phyloP scores from a whole-genome alignment of 73 alveolate species.

The Loxodes magnus region DNA sequence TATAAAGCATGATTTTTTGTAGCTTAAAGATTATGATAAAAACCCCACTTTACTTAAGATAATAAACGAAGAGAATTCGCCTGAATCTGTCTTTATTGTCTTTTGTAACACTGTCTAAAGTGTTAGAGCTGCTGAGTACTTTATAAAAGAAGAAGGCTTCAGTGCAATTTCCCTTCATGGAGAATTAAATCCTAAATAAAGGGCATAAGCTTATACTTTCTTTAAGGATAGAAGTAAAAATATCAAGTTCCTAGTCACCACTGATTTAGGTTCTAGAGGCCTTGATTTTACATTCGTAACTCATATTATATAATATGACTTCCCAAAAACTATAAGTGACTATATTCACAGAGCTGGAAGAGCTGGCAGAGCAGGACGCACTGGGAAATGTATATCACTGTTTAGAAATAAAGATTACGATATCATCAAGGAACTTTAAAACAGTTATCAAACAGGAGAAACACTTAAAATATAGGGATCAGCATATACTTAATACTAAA shows the following conservation, averaged over 20 bases:
- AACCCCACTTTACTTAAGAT: constrained; percentile 20
- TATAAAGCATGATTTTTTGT: constrained; percentile 50
- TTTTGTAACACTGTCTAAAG: constrained; percentile 63
- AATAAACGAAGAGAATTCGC: constrained; percentile 49
- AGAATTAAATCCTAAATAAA: constrained; percentile 49
- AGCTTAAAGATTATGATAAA: constrained; percentile 43
- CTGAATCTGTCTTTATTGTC: constrained; percentile 37
- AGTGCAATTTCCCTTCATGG: constrained; percentile 67
- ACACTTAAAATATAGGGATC: constrained; percentile 27
- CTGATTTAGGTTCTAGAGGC: constrained; percentile 87
- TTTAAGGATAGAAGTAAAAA: constrained; percentile 46
- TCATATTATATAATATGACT: constrained; percentile 50
- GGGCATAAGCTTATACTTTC: constrained; percentile 35
- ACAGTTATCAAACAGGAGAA: constrained; percentile 24
- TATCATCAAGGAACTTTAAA: constrained; percentile 26
- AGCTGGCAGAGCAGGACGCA: constrained; percentile 95
- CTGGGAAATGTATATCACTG: constrained; percentile 69
- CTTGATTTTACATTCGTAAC: constrained; percentile 49
- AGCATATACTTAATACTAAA: constrained; percentile 21
- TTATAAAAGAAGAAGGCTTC: constrained; percentile 32
- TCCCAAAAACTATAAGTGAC: constrained; percentile 40
- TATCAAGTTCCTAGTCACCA: constrained; percentile 50
- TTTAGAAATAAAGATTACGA: constrained; percentile 35
- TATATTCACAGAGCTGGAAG: constrained; percentile 91
- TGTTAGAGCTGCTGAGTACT: constrained; percentile 65